Base-by-base conservation (phyloP, 2,329 filamentous ascomycete genomes). In the Ophidiomyces ophidiicola region DNA sequence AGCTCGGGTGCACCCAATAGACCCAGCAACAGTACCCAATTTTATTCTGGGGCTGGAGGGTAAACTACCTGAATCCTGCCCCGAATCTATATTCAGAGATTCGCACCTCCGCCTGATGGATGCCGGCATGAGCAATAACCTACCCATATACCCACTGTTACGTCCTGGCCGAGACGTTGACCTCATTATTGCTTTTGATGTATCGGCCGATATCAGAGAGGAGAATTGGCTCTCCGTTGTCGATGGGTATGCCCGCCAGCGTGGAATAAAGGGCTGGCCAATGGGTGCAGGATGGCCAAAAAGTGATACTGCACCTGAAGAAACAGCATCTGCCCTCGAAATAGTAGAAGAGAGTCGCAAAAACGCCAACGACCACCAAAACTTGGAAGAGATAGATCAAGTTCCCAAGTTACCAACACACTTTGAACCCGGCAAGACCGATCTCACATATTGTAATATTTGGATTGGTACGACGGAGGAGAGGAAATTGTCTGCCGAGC, bases 101-200 rank as follows among this genome's bases (percentile, higher is more conserved):
- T 69, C 78, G 31, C 80, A 93, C 56, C 69, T 88, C 12, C 79
- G 83, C 47, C 70, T 88, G 11, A 96, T 94, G 87, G 90, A 98
- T 58, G 87, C 90, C 1, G 90, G 90, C 36, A 98, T 98, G 90
- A 92, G 83, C 48, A 96, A 98, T 57, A 98, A 98, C 54, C 69
- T 98, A 6, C 90, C 90, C 1, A 87, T 96, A 29, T 98, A 98
- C 56, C 90, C 90, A 0, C 71, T 96, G 3, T 76, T 98, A 12
- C 78, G 90, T 7, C 85, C 85, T 0, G 88, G 87, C 2, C 74
- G 90, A 24, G 74, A 93, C 41, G 80, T 98, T 4, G 90, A 98
- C 51, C 72, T 98, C 30, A 67, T 96, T 32, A 74, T 98, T 32
- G 84, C 87, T 2, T 98, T 98, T 57, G 90, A 98, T 57, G 86